Evolutionary conservation across 2,329 filamentous ascomycete species (phyloP).

Genomic region (Alternaria panax): DNA sequence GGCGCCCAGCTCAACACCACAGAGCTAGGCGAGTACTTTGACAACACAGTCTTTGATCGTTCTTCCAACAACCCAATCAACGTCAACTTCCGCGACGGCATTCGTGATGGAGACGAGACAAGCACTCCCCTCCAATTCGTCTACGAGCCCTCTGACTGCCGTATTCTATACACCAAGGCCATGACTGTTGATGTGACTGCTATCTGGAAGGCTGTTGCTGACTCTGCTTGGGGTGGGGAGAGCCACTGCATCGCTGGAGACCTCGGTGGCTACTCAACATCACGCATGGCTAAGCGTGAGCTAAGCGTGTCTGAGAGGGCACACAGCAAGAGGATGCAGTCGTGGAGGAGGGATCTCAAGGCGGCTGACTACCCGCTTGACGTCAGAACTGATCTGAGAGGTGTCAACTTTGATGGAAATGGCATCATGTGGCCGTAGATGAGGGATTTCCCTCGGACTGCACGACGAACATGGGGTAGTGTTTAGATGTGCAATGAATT

Average conservation of each 20-base stretch:
- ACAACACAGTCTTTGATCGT: constrained; percentile 41
- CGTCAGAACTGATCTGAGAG: constrained; percentile 42
- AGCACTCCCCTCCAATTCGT: constrained; percentile 66
- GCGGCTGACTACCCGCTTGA: constrained; percentile 46
- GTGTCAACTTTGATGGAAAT: constrained; percentile 25
- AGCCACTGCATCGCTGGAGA: constrained; percentile 45
- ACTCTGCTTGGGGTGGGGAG: constrained; percentile 43
- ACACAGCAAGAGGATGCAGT: constrained; percentile 37
- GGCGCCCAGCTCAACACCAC: constrained; percentile 39
- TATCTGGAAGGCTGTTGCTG: constrained; percentile 60
- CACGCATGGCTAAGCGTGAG: constrained; percentile 32
- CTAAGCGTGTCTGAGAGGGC: constrained; percentile 32
- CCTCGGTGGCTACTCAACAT: constrained; percentile 27
- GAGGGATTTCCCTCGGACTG: not conserved
- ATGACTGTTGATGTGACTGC: constrained; percentile 62
- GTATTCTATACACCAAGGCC: constrained; percentile 65
- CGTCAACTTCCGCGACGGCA: constrained; percentile 52
- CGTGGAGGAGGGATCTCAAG: constrained; percentile 39
- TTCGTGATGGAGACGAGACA: constrained; percentile 52
- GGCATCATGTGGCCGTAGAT: constrained; percentile 39
- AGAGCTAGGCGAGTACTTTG: constrained; percentile 43
- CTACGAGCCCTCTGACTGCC: constrained; percentile 68
- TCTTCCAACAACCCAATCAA: constrained; percentile 36
- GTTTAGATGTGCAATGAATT: not conserved
- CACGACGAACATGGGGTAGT: not conserved